Evolutionary conservation across 176 grass and related monocot genomes (phyloP), one percentile per base, ranked within the genome.

Genomic region (Zoysia pacifica): DNA sequence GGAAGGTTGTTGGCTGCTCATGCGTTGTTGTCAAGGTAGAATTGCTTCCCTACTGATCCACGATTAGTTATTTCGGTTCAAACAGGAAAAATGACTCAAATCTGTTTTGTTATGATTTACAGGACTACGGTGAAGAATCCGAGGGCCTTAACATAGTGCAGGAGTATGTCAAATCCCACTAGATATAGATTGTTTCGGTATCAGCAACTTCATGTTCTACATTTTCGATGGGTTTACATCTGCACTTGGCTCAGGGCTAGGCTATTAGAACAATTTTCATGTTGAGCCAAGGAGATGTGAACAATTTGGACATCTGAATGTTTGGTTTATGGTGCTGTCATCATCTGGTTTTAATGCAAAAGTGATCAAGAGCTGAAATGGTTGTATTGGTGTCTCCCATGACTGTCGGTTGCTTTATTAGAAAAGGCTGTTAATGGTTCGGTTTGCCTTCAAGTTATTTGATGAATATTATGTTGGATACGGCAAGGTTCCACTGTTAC

Each of bases 61-160:
- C 2, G 40, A 20, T 0, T 1, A 9, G 54, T 19, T 58, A 58
- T n/a, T 58, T 58, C 7, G 5, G 18, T 19, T 58, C 18, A 19
- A 7, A 8, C 19, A 58, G 15, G 18, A 1, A 8, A 18, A 58
- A 2, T 58, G 54, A 53, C 11, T 3, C 3, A 5, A 19, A 7
- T 4, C 8, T 91, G 8, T 49, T 66, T 28, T 53, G 55, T 58
- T 58, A 19, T 18, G 63, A 3, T 79, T 81, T 69, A n/a, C 74
- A 94, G 89, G 91, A 97, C 87, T 92, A 90, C 0, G 91, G 94
- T 42, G 91, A 94, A 61, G 94, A 97, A 74, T 94, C 87, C 0
- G 89, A 94, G 73, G 94, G 90, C 19, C 89, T 94, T 66, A 80
- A 94, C 85, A 97, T 97, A 77, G 91, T 97, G 37, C 87, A 92